Evolutionary conservation across 371 early-diverging fungal genomes (phyloP), one percentile per base, ranked within the genome.

Genomic region (Zancudomyces culisetae): DNA sequence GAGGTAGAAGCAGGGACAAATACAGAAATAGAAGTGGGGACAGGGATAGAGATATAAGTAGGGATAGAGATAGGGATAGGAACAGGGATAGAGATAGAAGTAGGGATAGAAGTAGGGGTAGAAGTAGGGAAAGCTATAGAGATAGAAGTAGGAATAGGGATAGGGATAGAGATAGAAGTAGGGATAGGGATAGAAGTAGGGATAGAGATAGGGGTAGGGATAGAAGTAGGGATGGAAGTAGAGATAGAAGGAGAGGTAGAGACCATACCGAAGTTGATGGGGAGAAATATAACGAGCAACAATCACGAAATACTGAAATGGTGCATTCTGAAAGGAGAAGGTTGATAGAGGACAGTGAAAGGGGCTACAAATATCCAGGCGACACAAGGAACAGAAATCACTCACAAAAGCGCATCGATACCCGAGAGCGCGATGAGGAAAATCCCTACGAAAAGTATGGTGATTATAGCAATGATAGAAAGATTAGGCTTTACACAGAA

Each of bases 401-500:
- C n/a, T n/a, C n/a, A n/a, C n/a, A n/a, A n/a, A n/a, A n/a, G n/a
- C n/a, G n/a, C n/a, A n/a, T n/a, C n/a, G n/a, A n/a, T n/a, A n/a
- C n/a, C n/a, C n/a, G n/a, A n/a, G n/a, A n/a, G n/a, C n/a, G n/a
- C n/a, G n/a, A n/a, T n/a, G n/a, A n/a, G n/a, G n/a, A n/a, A n/a
- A n/a, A n/a, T n/a, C n/a, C n/a, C n/a, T n/a, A n/a, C n/a, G n/a
- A n/a, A n/a, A n/a, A n/a, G n/a, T n/a, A n/a, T n/a, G n/a, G n/a
- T n/a, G n/a, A n/a, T n/a, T n/a, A 35, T 6, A 15, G 35, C 10
- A 10, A 35, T 35, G 35, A 35, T 35, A 35, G 35, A 35, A 15
- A 15, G 10, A 35, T 15, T 35, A 35, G 35, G 35, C 35, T 85
- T 30, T 85, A 83, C 81, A 74, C 80, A 1, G 56, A 75, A 15